Conservation (phyloP, 805 yeast species). For the Zygosaccharomyces siamensis region DNA sequence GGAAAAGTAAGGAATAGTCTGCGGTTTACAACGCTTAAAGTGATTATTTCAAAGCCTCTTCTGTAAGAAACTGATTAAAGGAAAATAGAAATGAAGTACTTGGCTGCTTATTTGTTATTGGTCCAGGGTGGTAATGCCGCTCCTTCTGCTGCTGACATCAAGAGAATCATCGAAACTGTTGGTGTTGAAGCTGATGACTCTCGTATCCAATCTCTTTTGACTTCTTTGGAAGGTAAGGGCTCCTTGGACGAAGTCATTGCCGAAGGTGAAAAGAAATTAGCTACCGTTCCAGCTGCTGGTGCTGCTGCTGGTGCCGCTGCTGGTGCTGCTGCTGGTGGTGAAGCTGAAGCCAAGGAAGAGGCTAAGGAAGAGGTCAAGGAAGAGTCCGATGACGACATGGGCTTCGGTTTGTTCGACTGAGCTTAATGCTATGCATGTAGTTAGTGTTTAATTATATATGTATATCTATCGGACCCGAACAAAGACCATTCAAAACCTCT, state of each 20-base stretch:
- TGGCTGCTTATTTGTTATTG: slow-evolving; percentile 90
- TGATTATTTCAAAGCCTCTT: slow-evolving; percentile 33
- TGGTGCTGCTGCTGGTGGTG: slow-evolving; percentile 52
- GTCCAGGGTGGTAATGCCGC: slow-evolving; percentile 81
- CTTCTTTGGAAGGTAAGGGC: slow-evolving; percentile 74
- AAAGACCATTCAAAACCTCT: neutral
- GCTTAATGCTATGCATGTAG: slow-evolving; percentile 2
- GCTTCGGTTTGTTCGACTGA: slow-evolving; percentile 73
- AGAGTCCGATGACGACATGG: slow-evolving; percentile 63
- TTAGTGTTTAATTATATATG: slow-evolving; percentile 4
- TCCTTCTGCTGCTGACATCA: slow-evolving; percentile 75
- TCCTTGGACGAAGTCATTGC: slow-evolving; percentile 65
- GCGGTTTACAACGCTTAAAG: slow-evolving; percentile 35
- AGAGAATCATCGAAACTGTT: slow-evolving; percentile 65
- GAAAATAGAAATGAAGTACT: slow-evolving; percentile 61
- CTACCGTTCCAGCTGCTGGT: slow-evolving; percentile 80
- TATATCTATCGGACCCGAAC: slow-evolving; percentile 7
- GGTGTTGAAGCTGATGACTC: slow-evolving; percentile 79
- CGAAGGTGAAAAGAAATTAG: slow-evolving; percentile 75
- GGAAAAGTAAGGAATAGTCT: slow-evolving; percentile 36
- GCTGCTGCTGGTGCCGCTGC: slow-evolving; percentile 62
- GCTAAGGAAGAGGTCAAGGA: slow-evolving; percentile 50
- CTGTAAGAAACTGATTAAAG: slow-evolving; percentile 8
- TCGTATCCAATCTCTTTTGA: slow-evolving; percentile 63
- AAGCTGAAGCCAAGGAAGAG: slow-evolving; percentile 51